Evolutionary conservation across 2,329 filamentous ascomycete genomes (phyloP).

Genomic region (Zymoseptoria ardabiliae): DNA sequence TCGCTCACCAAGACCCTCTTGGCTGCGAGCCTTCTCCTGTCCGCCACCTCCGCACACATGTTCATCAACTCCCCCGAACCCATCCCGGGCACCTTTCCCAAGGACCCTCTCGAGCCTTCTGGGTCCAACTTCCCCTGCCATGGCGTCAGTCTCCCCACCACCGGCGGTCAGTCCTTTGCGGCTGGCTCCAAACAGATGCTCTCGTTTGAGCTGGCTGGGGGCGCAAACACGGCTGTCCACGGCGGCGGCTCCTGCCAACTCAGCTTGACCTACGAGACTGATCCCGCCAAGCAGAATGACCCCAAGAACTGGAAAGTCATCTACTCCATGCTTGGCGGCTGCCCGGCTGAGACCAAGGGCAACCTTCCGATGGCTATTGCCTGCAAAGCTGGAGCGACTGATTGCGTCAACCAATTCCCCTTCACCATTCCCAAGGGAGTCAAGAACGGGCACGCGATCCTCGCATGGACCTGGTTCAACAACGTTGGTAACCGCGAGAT

Average conservation of each 20-base stretch:
- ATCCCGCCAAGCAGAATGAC: conserved; percentile 49
- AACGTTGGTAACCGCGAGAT: conserved; percentile 87
- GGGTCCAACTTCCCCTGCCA: conserved; percentile 83
- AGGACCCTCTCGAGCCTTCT: conserved; percentile 53
- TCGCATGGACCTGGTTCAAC: conserved; percentile 78
- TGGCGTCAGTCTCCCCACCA: conserved; percentile 39
- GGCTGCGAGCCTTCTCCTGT: conserved; percentile 47
- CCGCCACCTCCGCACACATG: conserved; percentile 64
- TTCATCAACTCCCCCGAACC: conserved; percentile 61
- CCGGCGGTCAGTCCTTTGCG: conserved; percentile 49
- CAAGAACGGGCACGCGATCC: conserved; percentile 65
- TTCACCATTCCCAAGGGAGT: conserved; percentile 67
- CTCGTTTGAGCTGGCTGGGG: conserved; percentile 45
- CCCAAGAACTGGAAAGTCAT: conserved; percentile 78
- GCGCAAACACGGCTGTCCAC: conserved; percentile 64
- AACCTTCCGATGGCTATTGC: conserved; percentile 40
- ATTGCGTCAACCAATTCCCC: conserved; percentile 50
- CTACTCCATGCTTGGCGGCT: conserved; percentile 78
- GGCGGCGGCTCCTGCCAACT: conserved; percentile 92
- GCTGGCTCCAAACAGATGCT: conserved; percentile 58
- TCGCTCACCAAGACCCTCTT: conserved; percentile 25
- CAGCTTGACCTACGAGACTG: conserved; percentile 69
- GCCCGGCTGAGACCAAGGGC: conserved; percentile 56
- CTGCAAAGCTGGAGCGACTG: conserved; percentile 9
- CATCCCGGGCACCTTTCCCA: conserved; percentile 45